Evolutionary conservation across 2,329 filamentous ascomycete species (phyloP), one percentile per base, ranked within the genome.

Genomic region (Fusarium annulatum): DNA sequence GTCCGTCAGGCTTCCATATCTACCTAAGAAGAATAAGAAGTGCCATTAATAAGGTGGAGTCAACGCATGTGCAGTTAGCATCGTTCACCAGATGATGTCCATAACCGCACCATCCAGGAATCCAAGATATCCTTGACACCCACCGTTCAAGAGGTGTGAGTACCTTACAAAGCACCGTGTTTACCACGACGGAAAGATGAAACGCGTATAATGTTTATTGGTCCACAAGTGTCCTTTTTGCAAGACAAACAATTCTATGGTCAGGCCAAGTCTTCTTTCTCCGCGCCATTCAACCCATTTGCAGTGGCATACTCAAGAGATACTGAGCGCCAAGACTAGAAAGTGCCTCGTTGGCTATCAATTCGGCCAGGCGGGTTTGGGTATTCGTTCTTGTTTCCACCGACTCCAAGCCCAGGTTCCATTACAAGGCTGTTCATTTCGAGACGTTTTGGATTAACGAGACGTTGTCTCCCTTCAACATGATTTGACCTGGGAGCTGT

Each of bases 381-480:
- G 69, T 75, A 74, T 75, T 43, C 66, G 46, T 59, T 72, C 55
- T 66, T 58, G 41, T 60, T 65, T 64, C 72, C 64, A 52, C 34
- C 42, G 51, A 57, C 48, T 60, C 33, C 26, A 52, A 52, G 59
- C 59, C 59, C 64, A 56, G 34, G 34, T 67, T 45, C 38, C 39
- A 39, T 33, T 65, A 45, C 18, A 53, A 43, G 36, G 19, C 33
- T 49, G 41, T 55, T 79, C 71, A 82, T 60, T 74, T 75, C 36
- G 82, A 81, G 65, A 85, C 61, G 77, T 82, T 87, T 80, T 93
- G 94, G 76, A 96, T 95, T 76, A 97, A 86, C 39, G 93, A 94
- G 57, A 97, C 93, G 79, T 96, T 96, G 85, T 96, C 94, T 77
- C 94, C 94, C 85, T 96, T 96, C 75, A 97, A 88, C 74, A 97